Evolutionary conservation across 2,329 filamentous ascomycete species (phyloP).

Genomic region (Scedosporium apiospermum): DNA sequence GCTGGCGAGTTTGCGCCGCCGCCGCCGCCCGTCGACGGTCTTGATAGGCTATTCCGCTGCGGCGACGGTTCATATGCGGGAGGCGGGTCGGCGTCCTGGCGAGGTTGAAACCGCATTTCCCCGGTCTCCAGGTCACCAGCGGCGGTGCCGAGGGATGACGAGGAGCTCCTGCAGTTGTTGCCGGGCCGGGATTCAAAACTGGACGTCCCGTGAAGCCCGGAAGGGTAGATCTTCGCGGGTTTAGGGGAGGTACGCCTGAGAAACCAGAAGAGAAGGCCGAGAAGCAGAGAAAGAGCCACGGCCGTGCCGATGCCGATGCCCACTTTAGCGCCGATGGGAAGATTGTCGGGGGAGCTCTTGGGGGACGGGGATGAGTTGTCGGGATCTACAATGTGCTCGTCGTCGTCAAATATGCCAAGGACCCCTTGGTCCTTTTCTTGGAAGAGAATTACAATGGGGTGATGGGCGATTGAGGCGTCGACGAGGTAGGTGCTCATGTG

Average conservation of each 20-base stretch:
- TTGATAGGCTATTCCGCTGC: conserved; percentile 8
- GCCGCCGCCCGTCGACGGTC: conserved; percentile 14
- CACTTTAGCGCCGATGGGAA: conserved; percentile 8
- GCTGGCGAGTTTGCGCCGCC: conserved; percentile 12
- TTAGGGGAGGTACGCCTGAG: conserved; percentile 3
- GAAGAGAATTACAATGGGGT: conserved; percentile 27
- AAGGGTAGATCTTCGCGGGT: background rate
- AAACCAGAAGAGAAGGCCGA: conserved; percentile 8
- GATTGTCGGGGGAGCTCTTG: background rate
- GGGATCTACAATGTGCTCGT: conserved; percentile 9
- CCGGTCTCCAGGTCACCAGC: background rate
- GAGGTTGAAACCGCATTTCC: background rate
- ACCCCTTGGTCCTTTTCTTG: conserved; percentile 23
- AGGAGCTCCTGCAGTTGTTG: background rate
- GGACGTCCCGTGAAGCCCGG: background rate
- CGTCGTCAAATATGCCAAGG: conserved; percentile 23
- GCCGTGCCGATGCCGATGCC: conserved; percentile 12
- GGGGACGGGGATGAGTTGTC: background rate
- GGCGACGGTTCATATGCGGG: conserved; percentile 20
- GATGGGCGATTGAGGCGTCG: conserved; percentile 25
- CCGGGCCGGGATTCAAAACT: background rate
- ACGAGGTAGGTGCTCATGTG: conserved; percentile 22
- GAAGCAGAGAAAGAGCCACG: conserved; percentile 4
- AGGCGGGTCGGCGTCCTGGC: conserved; percentile 20
- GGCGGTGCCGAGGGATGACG: background rate